Evolutionary conservation across 2,329 filamentous ascomycete species (phyloP), one percentile per base, ranked within the genome.

Genomic region (Colletotrichum australisinense): DNA sequence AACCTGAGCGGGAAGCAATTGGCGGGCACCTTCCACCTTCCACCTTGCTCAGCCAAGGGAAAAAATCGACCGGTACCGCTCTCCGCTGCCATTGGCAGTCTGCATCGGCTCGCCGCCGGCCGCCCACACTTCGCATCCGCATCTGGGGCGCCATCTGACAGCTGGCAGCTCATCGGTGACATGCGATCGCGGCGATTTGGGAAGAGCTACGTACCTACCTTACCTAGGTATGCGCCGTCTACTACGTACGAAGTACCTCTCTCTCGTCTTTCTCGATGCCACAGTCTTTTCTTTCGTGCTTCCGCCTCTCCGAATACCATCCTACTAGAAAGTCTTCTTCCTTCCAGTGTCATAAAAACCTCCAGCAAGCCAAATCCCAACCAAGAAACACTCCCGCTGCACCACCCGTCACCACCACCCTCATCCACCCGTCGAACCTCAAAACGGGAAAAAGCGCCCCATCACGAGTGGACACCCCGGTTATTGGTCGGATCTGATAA

Each of bases 401-500:
- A 49, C 42, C 42, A 11, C 19, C 19, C 8, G 42, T 49, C 42
- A 49, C 16, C 42, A 49, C 19, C 8, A 9, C 16, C 42, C 19
- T 49, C 42, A 22, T 49, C 42, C 42, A 49, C 19, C 42, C 19
- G 16, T 35, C 19, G 19, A 19, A 49, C 19, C 38, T 42, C 38
- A 42, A 42, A 42, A 42, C 38, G 38, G 38, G 38, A 19, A 22
- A 19, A 49, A 49, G 42, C 7, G 42, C 42, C 22, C 60, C 60
- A 53, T 64, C 32, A 49, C 19, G 60, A 46, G 67, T 73, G 59
- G 67, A 26, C 60, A 30, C 35, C 62, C 56, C 60, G 67, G 70
- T 16, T 70, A 73, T 65, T 73, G 60, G 58, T 65, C 70, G 70
- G 70, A 73, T 73, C 70, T 73, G 70, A 73, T 73, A 73, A 73